Conservation (phyloP, 208 protist genomes). For the Acanthamoeba lugdunensis region DNA sequence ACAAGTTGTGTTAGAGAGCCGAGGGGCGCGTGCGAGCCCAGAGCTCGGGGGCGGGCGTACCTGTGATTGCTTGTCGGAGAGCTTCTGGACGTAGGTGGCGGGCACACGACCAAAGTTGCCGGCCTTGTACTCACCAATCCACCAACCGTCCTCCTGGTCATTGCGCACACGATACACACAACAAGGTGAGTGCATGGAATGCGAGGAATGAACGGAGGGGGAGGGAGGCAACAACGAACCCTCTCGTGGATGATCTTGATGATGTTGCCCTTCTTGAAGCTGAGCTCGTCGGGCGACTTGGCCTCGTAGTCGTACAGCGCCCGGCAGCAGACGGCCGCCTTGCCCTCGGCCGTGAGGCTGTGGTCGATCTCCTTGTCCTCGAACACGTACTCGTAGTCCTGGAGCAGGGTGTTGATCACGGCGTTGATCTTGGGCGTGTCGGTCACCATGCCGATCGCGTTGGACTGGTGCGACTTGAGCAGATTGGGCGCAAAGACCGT, state of each 20-base stretch:
- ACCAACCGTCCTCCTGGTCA: slow-evolving; percentile 23
- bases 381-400: slow-evolving; percentile 67
- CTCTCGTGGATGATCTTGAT: slow-evolving; percentile 63
- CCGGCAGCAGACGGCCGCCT: slow-evolving; percentile 1
- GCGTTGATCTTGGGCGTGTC: slow-evolving; percentile 70
- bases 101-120: slow-evolving; percentile 58
- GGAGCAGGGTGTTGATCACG: slow-evolving; percentile 20
- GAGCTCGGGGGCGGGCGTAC: not conserved
- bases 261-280: slow-evolving; percentile 38
- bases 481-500: slow-evolving; percentile 62
- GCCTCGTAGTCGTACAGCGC: slow-evolving; percentile 67
- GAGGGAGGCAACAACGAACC: not conserved
- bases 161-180: too few relatives aligned
- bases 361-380: slow-evolving; percentile 49
- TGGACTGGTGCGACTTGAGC: slow-evolving; percentile 45
- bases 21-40: too few relatives aligned
- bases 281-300: slow-evolving; percentile 46
- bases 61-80: slow-evolving; percentile 32
- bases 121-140: slow-evolving; percentile 36
- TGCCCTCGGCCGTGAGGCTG: slow-evolving; percentile 21
- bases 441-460: slow-evolving; percentile 56
- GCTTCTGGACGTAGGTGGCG: slow-evolving; percentile 48
- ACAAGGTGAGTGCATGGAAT: not conserved
- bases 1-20: not conserved
- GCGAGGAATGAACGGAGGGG: not conserved